Base-by-base conservation (phyloP, 106 monocot genomes). In the Phalaenopsis equestris region DNA sequence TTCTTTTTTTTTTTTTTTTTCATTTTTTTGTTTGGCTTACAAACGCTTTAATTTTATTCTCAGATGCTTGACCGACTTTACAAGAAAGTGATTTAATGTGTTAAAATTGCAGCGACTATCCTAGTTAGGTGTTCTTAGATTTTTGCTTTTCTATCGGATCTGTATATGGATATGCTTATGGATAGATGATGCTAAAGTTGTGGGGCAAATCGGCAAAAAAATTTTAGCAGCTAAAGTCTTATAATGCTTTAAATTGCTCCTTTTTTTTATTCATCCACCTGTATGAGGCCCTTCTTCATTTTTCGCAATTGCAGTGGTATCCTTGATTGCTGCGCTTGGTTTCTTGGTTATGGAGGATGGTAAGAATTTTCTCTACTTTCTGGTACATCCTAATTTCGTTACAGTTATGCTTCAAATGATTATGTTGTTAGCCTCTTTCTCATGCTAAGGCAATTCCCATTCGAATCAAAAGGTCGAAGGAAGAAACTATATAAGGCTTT, bases 291-390 rank as follows among this genome's bases (percentile, higher is more conserved):
- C 30, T 87, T 41, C 16, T 72, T 72, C 55, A 12, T 72, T n/a
- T n/a, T n/a, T n/a, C n/a, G n/a, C n/a, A n/a, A n/a, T n/a, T n/a
- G n/a, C n/a, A n/a, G n/a, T n/a, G n/a, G 87, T 89, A 75, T 89
- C 92, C 8, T 82, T 92, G 55, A 68, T 89, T 64, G 89, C 87
- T 65, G 83, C 81, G 38, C 78, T 92, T 82, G 92, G 92, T 67
- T 92, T 92, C 82, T 82, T 86, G 77, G 8, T 56, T 92, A 92
- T 86, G 92, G 92, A 55, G 92, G 92, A 86, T 87, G 92, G 92
- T 92, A 84, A 73, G 41, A 21, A 49, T 0, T 68, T 12, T 12
- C 11, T 47, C 15, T 23, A 58, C 55, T 65, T 30, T 19, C 38
- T 76, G 61, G 57, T 39, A 37, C 38, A 70, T 49, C 19, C n/a